A percentile compares a stretch with the other conserved stretches of the same genome.
These are phyloP conservation scores for Thozetella sp. DNA, from an alignment of 495 filamentous ascomycete species.

Conservation along the genomic window DNA sequence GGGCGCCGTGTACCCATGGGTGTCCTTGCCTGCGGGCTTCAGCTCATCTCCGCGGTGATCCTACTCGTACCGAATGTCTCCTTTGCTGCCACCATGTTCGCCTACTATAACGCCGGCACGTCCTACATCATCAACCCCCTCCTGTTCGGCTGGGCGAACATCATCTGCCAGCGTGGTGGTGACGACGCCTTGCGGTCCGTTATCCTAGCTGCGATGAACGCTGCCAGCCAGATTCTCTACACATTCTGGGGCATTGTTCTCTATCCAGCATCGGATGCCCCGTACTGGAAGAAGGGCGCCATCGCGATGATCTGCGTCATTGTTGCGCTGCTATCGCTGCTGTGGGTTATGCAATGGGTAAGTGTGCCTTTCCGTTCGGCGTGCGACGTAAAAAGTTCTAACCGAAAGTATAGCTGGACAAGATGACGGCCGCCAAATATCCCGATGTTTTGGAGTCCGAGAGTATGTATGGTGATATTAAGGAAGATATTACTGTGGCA, in stretches of 20 bases:
- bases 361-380: no score
- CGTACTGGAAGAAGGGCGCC: not conserved
- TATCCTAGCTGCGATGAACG: not conserved
- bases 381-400: no score
- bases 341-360: not conserved
- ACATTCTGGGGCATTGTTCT: not conserved
- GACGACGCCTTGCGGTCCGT: not conserved
- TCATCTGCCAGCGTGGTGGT: not conserved
- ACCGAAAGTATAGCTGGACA: not conserved
- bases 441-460: not conserved
- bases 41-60: not conserved
- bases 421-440: not conserved
- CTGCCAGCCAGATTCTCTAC: not conserved
- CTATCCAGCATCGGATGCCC: not conserved
- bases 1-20: not conserved
- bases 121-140: not conserved
- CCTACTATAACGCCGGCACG: not conserved
- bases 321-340: not conserved
- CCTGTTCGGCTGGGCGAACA: not conserved
- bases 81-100: not conserved
- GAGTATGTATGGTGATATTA: constrained; percentile 3
- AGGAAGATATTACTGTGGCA: not conserved
- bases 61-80: not conserved
- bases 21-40: not conserved
- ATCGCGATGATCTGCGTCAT: not conserved